Evolutionary conservation across 345 rosid species (phyloP), one percentile per base, ranked within the genome.

Genomic region (Moringa oleifera): DNA sequence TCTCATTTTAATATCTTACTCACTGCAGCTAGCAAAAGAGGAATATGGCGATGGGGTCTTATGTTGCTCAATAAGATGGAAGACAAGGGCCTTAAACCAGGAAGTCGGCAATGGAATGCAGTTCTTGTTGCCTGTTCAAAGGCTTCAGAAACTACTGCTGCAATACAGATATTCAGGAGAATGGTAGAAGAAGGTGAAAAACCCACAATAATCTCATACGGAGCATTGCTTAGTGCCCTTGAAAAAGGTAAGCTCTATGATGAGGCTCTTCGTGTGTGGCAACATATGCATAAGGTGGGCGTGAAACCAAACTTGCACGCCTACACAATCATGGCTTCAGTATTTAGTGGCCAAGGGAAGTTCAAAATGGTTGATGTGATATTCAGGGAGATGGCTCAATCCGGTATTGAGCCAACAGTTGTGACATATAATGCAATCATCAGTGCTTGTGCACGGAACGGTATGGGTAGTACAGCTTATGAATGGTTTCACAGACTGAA

Each of bases 61-160:
- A 76, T 82, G 61, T 62, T 93, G 74, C 80, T 93, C 24, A 77
- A 85, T 78, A 90, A 85, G 72, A 90, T 93, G 98, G 86, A 88
- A 75, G 96, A 90, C 4, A 88, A 85, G 63, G 96, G 96, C 25
- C 73, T 93, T 57, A 86, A 86, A 66, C 97, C 97, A 0, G 85
- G 87, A 68, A 83, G 81, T 63, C 83, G 78, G 61, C 83, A 88
- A 51, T 93, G 90, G 96, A 84, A 93, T 51, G 83, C 90, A 0
- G 98, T 90, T 77, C 96, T 93, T 51, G 78, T 88, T 25, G 96
- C 97, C 3, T 93, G 98, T 68, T 88, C 98, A 31, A 93, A 90
- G 73, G 91, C 98, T 28, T 80, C 90, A 0, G 97, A 90, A 81
- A 75, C 90, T 53, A 50, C 80, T 15, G 90, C 94, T 52, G 92